These are phyloP conservation scores for Myxozyma neotropica DNA, from an alignment of 805 yeast species.

Conservation along the genomic window DNA sequence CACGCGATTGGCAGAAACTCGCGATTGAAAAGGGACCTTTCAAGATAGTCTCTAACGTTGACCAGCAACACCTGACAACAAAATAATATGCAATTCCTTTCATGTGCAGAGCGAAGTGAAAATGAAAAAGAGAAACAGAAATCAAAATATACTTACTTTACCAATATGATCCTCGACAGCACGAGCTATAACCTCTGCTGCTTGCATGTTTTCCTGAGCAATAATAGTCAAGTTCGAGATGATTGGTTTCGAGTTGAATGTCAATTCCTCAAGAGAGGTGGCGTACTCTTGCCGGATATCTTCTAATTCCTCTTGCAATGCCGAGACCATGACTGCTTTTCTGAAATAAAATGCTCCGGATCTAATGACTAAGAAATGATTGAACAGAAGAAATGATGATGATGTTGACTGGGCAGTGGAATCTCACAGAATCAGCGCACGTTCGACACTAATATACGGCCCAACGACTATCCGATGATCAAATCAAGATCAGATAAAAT, in stretches of 20 bases:
- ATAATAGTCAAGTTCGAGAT: conserved; percentile 80
- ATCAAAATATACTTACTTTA: conserved; percentile 46
- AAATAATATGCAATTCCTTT: background rate
- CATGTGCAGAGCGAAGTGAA: background rate
- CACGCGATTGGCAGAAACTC: too few species aligned
- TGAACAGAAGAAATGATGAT: too few species aligned
- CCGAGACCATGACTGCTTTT: conserved; percentile 12
- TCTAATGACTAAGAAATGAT: background rate
- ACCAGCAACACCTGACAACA: background rate
- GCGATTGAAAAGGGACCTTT: too few species aligned
- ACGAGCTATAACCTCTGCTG: conserved; percentile 74
- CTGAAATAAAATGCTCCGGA: background rate
- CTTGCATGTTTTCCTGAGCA: conserved; percentile 80
- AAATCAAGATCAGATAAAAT: too few species aligned
- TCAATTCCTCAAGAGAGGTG: conserved; percentile 70
- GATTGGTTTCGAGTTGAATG: conserved; percentile 87
- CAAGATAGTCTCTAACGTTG: too few species aligned
- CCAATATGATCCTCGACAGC: conserved; percentile 75
- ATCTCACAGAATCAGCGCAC: too few species aligned
- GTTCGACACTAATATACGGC: too few species aligned
- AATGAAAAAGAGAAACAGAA: background rate
- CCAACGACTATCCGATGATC: background rate
- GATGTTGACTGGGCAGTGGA: too few species aligned
- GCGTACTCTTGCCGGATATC: conserved; percentile 64
- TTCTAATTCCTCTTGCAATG: conserved; percentile 37